Conservation (phyloP, 108 stramenopile genomes). For the Cylindrotheca closterium region DNA sequence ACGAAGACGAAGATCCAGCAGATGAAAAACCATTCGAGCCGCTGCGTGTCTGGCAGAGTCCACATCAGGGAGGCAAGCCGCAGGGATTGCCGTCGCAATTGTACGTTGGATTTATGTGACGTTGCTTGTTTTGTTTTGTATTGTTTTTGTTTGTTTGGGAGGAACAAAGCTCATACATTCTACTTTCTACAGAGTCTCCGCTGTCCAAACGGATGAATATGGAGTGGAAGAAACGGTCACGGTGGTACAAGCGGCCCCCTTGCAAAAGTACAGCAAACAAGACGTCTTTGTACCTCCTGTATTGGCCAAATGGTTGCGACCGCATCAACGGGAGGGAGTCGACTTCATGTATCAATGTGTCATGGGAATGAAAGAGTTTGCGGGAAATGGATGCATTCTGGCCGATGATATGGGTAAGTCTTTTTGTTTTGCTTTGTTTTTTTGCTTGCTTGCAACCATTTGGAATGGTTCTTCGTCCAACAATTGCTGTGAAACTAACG, state of each 20-base stretch:
- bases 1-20: constrained; percentile 57
- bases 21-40: constrained; percentile 79
- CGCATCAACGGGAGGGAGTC: constrained; percentile 98
- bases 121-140: constrained; percentile 8
- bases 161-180: constrained; percentile 7
- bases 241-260: constrained; percentile 49
- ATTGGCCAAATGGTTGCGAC: constrained; percentile 94
- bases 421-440: constrained; percentile 3
- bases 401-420: constrained; percentile 60
- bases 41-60: constrained; percentile 76
- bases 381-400: constrained; percentile 90
- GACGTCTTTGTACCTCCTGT: constrained; percentile 87
- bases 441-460: background rate
- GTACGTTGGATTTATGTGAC: constrained; percentile 34
- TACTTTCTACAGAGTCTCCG: constrained; percentile 42
- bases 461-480: background rate
- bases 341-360: constrained; percentile 97
- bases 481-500: too few relatives aligned
- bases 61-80: constrained; percentile 75
- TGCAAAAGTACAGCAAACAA: constrained; percentile 56
- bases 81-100: constrained; percentile 66
- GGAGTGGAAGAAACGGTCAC: constrained; percentile 81
- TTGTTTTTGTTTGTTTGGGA: constrained; percentile 9
- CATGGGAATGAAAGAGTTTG: constrained; percentile 86
- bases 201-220: constrained; percentile 78